These are phyloP conservation scores for Dysphania ambrosioides DNA, from an alignment of 148 eudicot species.

Conservation along the genomic window DNA sequence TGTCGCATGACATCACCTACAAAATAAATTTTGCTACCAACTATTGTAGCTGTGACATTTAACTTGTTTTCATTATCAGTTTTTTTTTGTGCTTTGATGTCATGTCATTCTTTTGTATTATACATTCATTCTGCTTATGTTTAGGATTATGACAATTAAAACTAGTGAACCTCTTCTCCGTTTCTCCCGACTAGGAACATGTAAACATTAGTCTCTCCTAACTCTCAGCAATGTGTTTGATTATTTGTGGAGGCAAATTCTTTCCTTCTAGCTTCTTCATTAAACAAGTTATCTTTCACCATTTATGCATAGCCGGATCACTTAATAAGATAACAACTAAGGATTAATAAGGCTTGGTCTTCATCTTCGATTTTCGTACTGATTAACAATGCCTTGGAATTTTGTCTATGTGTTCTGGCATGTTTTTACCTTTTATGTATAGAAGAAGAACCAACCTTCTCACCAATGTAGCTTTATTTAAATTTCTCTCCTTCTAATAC, in stretches of 20 bases:
- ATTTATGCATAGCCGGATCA: not conserved
- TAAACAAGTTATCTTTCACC: constrained; percentile 6
- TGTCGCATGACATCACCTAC: not conserved
- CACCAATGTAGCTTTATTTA: not conserved
- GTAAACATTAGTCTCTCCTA: too few relatives aligned
- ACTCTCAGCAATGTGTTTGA: not conserved
- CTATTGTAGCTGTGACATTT: too few relatives aligned
- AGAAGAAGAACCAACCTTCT: not conserved
- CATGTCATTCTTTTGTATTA: too few relatives aligned
- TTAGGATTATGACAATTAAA: too few relatives aligned
- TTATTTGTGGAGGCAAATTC: too few relatives aligned
- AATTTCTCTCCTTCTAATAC: not conserved
- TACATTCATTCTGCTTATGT: too few relatives aligned
- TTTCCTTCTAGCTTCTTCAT: constrained; percentile 2
- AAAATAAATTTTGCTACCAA: too few relatives aligned
- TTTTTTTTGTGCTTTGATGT: too few relatives aligned
- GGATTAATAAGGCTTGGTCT: not conserved
- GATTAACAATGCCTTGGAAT: not conserved
- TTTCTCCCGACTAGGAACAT: too few relatives aligned
- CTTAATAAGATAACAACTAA: constrained; percentile 1
- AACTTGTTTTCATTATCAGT: too few relatives aligned
- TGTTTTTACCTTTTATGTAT: not conserved
- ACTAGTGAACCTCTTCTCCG: too few relatives aligned
- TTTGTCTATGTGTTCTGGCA: not conserved
- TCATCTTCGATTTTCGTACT: not conserved